Evolutionary conservation across 2,329 filamentous ascomycete species (phyloP), one percentile per base, ranked within the genome.

Genomic region (Fusarium penzigii): DNA sequence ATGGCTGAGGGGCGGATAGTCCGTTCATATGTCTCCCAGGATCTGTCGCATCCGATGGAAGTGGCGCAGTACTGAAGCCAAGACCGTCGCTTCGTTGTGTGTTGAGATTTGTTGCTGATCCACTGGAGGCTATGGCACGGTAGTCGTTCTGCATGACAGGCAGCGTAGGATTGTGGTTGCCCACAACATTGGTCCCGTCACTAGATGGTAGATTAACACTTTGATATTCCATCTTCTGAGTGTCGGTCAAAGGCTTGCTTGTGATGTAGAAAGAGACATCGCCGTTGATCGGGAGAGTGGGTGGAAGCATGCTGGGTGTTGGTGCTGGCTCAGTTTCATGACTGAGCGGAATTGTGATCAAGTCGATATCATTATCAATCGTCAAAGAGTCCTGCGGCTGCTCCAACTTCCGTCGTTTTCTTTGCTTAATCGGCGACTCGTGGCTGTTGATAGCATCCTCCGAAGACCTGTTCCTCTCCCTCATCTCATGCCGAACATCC

Each of bases 161-260:
- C 5, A 65, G 29, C 41, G 50, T 46, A 5, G 59, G 49, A 29
- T 44, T 52, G 6, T 54, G 53, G 12, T 52, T 49, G 44, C 29
- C 29, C 6, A 11, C 29, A 11, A 7, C 11, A 11, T 32, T 32
- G 11, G 6, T 32, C 6, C 29, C 29, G 11, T 54, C 55, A 17
- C 56, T 62, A 6, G 59, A 61, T 13, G 56, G 43, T 3, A 57
- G 16, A 2, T 62, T 48, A 13, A 69, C 48, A 25, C 59, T 62
- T 42, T 67, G 56, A 44, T 76, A 76, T 42, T 74, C 62, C 49
- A 65, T 54, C 58, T 68, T 72, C 50, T 76, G 72, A 42, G 72
- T 70, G 3, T 70, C 64, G 2, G 71, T 72, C 41, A 75, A 55
- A 2, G 63, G 60, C 6, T 65, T 69, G 1, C 71, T 59, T 25